phyloP scores from a whole-genome alignment of 1,139 yeast species.

The Candida smagusa region DNA sequence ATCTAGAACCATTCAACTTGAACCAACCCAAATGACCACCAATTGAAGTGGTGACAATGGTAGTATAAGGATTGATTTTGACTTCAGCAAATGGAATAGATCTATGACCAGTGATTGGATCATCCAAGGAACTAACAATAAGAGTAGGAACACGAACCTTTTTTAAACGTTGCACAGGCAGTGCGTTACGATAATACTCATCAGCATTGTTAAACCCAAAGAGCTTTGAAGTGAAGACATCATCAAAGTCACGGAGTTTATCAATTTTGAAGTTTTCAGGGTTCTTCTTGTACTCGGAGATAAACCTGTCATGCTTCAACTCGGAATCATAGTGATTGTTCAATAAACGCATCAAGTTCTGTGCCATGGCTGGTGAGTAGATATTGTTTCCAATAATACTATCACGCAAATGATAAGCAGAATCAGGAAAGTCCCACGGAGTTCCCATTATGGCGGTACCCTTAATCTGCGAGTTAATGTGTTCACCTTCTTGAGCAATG shows the following conservation, averaged over 20 bases:
- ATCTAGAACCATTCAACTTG: constrained; percentile 45
- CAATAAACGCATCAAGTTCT: constrained; percentile 43
- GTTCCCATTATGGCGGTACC: constrained; percentile 56
- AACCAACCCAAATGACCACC: constrained; percentile 87
- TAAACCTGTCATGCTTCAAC: constrained; percentile 22
- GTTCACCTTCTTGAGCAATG: constrained; percentile 65
- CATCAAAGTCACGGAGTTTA: constrained; percentile 60
- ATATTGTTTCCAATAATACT: constrained; percentile 43
- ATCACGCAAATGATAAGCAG: constrained; percentile 41
- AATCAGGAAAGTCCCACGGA: constrained; percentile 79
- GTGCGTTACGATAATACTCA: constrained; percentile 71
- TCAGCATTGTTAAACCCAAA: constrained; percentile 68
- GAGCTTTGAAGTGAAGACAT: constrained; percentile 64
- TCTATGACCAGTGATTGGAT: constrained; percentile 54
- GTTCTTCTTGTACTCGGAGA: constrained; percentile 28
- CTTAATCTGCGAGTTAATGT: constrained; percentile 33
- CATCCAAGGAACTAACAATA: constrained; percentile 51
- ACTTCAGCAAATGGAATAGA: constrained; percentile 61
- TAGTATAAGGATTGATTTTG: constrained; percentile 62
- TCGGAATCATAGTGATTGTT: constrained; percentile 40
- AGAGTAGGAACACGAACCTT: constrained; percentile 53
- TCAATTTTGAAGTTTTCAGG: constrained; percentile 33
- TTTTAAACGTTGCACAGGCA: constrained; percentile 55
- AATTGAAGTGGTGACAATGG: constrained; percentile 62
- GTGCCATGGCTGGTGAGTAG: constrained; percentile 54